Percentiles rank a stretch among this genome's conserved stretches.
These are phyloP conservation scores for Nematocida sp. DNA, from an alignment of 371 early-diverging fungal genomes.

Conservation along the genomic window DNA sequence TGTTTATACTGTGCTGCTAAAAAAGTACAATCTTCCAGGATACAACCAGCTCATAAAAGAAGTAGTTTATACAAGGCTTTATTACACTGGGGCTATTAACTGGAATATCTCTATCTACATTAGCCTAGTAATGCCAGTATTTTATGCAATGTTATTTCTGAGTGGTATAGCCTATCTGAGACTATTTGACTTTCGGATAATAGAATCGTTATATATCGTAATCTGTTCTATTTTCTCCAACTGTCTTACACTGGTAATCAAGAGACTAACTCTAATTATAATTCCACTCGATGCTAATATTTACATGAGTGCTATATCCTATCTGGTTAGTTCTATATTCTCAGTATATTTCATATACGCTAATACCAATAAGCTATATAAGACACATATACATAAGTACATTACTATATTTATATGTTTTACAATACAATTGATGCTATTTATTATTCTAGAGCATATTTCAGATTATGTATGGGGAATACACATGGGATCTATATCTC, in stretches of 20 bases:
- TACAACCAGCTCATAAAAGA: too few relatives aligned
- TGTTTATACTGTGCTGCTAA: too few relatives aligned
- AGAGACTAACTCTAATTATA: too few relatives aligned
- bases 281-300: neutral
- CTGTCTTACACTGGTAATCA: neutral
- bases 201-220: conserved; percentile 4
- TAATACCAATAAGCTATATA: neutral
- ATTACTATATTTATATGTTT: neutral
- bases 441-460: neutral
- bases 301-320: neutral
- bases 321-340: neutral
- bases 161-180: neutral
- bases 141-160: neutral
- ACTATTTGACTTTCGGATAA: neutral
- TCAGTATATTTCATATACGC: neutral
- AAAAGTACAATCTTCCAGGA: too few relatives aligned
- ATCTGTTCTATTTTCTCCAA: conserved; percentile 10
- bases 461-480: too few relatives aligned
- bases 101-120: too few relatives aligned
- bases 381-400: neutral
- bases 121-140: too few relatives aligned
- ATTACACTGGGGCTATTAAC: too few relatives aligned
- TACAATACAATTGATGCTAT: neutral
- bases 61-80: too few relatives aligned
- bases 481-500: too few relatives aligned